phyloP scores from a whole-genome alignment of 179 eudicot genomes.

The Actinidia arguta region DNA sequence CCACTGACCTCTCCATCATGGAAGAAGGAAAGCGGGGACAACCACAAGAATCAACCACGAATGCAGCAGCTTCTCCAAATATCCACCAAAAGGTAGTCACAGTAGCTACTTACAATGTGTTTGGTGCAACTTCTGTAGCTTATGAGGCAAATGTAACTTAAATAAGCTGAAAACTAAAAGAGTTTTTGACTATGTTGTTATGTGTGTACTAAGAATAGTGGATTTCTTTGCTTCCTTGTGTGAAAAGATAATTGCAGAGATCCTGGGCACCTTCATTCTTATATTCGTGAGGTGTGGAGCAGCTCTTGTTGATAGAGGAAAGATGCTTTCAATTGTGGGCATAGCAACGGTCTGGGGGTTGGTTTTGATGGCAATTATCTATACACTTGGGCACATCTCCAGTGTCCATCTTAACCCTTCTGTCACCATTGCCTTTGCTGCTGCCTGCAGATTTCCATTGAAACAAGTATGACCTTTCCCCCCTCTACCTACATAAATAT shows the following conservation, averaged over 20 bases:
- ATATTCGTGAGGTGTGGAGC: constrained; percentile 47
- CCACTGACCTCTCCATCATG: too few relatives aligned
- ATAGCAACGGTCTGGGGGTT: constrained; percentile 42
- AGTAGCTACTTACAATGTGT: too few relatives aligned
- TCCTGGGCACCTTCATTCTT: constrained; percentile 44
- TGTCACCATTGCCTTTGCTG: constrained; percentile 43
- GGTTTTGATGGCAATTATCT: constrained; percentile 34
- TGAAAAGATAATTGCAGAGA: constrained; percentile 44
- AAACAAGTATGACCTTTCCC: constrained; percentile 22
- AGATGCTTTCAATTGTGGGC: constrained; percentile 33
- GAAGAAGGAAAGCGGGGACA: too few relatives aligned
- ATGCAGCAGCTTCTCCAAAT: too few relatives aligned
- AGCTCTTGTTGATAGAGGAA: constrained; percentile 41
- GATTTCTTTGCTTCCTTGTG: background rate
- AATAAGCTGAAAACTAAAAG: too few relatives aligned
- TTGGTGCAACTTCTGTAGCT: too few relatives aligned
- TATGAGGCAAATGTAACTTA: too few relatives aligned
- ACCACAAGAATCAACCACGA: too few relatives aligned
- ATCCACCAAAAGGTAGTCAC: too few relatives aligned
- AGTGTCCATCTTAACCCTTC: constrained; percentile 51
- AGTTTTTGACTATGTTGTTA: too few relatives aligned
- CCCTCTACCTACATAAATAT: background rate
- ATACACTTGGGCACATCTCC: constrained; percentile 48
- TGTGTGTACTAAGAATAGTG: background rate
- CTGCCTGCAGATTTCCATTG: constrained; percentile 30